These are phyloP conservation scores for Kodamaea jinghongensis DNA, from an alignment of 805 yeast species.

Conservation along the genomic window DNA sequence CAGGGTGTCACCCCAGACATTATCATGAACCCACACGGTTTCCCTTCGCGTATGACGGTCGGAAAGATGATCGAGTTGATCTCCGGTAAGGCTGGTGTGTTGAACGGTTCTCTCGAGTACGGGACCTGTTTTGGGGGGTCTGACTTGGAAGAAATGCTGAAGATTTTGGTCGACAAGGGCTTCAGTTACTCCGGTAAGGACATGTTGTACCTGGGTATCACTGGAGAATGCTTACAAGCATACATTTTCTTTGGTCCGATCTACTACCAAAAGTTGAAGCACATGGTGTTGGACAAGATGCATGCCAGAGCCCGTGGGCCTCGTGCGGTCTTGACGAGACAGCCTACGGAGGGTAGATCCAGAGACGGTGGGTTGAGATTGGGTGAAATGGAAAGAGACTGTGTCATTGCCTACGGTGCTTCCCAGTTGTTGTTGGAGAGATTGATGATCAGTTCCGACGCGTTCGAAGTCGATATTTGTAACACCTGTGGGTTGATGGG, in stretches of 20 bases:
- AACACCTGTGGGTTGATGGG: constrained; percentile 96
- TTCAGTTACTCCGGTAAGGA: constrained; percentile 95
- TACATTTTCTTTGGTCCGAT: constrained; percentile 98
- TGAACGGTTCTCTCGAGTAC: constrained; percentile 86
- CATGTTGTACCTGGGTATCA: constrained; percentile 94
- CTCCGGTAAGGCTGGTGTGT: constrained; percentile 96
- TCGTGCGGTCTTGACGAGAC: constrained; percentile 94
- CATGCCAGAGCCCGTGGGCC: constrained; percentile 99
- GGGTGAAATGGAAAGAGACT: constrained; percentile 99
- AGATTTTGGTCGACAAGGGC: constrained; percentile 85
- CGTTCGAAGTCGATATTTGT: constrained; percentile 95
- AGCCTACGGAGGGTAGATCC: constrained; percentile 98
- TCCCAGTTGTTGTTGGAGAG: constrained; percentile 91
- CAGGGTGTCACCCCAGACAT: constrained; percentile 92
- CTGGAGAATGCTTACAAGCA: constrained; percentile 96
- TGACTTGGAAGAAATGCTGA: constrained; percentile 92
- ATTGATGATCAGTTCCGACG: constrained; percentile 95
- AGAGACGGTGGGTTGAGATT: constrained; percentile 98
- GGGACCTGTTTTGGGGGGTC: constrained; percentile 99
- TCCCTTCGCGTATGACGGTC: constrained; percentile 99
- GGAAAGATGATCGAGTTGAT: constrained; percentile 97
- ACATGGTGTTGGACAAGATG: constrained; percentile 98
- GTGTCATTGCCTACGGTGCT: constrained; percentile 99
- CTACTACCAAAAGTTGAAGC: constrained; percentile 96
- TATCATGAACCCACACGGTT: constrained; percentile 98